Base-by-base conservation (phyloP, 495 filamentous ascomycete species). In the Chaetomium tenue region DNA sequence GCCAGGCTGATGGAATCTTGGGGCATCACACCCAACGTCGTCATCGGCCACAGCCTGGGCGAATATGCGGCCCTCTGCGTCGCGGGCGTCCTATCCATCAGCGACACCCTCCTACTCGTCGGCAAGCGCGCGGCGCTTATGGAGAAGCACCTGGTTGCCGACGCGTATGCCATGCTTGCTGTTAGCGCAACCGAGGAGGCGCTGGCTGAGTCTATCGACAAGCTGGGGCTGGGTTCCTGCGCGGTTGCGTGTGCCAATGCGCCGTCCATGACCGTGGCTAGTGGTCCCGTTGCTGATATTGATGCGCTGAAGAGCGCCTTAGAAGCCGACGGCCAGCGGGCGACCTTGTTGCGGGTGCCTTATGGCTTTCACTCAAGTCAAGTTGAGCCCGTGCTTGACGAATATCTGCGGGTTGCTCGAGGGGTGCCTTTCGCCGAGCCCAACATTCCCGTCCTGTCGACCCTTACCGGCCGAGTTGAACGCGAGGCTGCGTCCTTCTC, bases 41-140 rank as follows among this genome's bases (percentile, higher is more conserved):
- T 57, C 33, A 40, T 57, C 9, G 54, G 54, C 6, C 54, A 57
- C 54, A 57, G 54, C 54, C 33, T 57, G 54, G 54, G 54, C 0
- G 54, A 57, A 16, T 57, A 57, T 33, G 54, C 54, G 0, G 54
- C 54, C 9, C 54, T 57, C 15, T 22, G 20, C 30, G 20, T 25
- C 2, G 54, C 54, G 11, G 54, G 37, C 33, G 54, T 57, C 6
- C 54, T 57, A 5, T 39, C 54, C 5, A 15, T 20, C 18, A 25
- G 11, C 33, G 54, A 57, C 9, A 12, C 54, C 20, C 18, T 57
- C 1, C 25, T 40, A 5, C 52, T 55, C 30, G 52, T 55, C 28
- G 52, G 52, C 50, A 4, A 28, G 23, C 50, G 50, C 8, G 50
- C 50, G 3, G 13, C 5, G 2, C 50, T 52, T 3, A 26, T 52